Evolutionary conservation across 2,329 filamentous ascomycete genomes (phyloP), one percentile per base, ranked within the genome.

Genomic region (Myotisia sp.): DNA sequence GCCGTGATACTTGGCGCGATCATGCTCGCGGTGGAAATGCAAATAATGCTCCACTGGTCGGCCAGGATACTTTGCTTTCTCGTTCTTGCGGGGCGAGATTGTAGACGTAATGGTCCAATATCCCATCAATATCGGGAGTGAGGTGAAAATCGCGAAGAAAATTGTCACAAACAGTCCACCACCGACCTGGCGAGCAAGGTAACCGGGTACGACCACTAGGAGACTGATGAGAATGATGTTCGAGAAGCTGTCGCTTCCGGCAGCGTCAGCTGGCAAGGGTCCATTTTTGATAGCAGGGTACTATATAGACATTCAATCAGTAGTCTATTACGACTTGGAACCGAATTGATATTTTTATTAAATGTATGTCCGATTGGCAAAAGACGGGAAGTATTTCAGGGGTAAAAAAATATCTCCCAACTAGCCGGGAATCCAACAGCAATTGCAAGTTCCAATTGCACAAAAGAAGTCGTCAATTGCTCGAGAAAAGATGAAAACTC

Each of bases 281-380:
- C 77, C 82, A 74, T 95, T 95, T 56, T 92, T 82, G 64, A 95
- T 95, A 41, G 84, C 64, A 20, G 83, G 79, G 51, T 75, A 87
- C 86, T 92, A 52, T 44, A 55, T 45, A 40, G 37, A 42, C 18
- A 38, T 42, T n/a, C n/a, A n/a, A n/a, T n/a, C n/a, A n/a, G n/a
- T n/a, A n/a, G n/a, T n/a, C n/a, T n/a, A n/a, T n/a, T n/a, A n/a
- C n/a, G n/a, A n/a, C n/a, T n/a, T n/a, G n/a, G n/a, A n/a, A n/a
- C n/a, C 18, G 16, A 14, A 8, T 33, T n/a, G 24, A 34, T 34
- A 22, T 12, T 30, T 10, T 10, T 14, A 30, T 14, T n/a, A n/a
- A 12, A 7, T n/a, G n/a, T n/a, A n/a, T n/a, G n/a, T n/a, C n/a
- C n/a, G n/a, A n/a, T n/a, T n/a, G n/a, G n/a, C n/a, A n/a, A n/a